Base-by-base conservation (phyloP, 2,329 filamentous ascomycete species). In the Phaeosphaeria sp. region DNA sequence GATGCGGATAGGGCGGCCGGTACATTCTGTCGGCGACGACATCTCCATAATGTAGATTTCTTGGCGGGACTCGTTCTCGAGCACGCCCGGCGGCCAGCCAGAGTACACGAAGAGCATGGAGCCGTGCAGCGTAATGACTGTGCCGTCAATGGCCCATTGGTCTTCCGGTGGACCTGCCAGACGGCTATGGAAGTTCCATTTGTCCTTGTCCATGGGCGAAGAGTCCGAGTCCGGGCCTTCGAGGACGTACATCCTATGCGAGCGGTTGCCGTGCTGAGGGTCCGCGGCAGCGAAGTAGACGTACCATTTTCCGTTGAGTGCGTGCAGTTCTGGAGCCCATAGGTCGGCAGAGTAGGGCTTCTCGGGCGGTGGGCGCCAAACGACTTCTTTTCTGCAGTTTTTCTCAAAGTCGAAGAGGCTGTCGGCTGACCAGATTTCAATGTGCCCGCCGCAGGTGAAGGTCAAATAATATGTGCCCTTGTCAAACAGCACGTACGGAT, bases 281-380 rank as follows among this genome's bases (percentile, higher is more conserved):
- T 81, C 67, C 20, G 75, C 77, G 17, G 75, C 78, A 2, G 74
- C 81, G 67, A 77, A 82, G 69, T 85, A 85, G 58, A 85, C 77
- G 68, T 84, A 86, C 84, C 84, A 86, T 21, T 78, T 77, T 0
- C 80, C 81, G 39, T 79, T 71, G 23, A 86, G 74, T 48, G 71
- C 71, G 66, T 86, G 84, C 0, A 86, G 76, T 72, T 86, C 84
- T 0, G 84, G 84, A 0, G 84, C 84, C 84, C 84, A 86, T 30
- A 86, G 73, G 60, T 78, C 79, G 42, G 73, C 79, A 7, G 77
- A 79, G 75, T 79, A 81, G 18, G 73, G 69, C 10, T 76, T 77
- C 56, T 79, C 71, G 13, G 77, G 78, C 0, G 79, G 71, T 27
- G 82, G 80, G 20, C 76, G 76, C 76, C 77, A 81, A 13, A 82